A percentile compares a stretch with the other conserved stretches of the same genome.
Conservation (phyloP, 139 green algal species). For the Chlorella sp. region DNA sequence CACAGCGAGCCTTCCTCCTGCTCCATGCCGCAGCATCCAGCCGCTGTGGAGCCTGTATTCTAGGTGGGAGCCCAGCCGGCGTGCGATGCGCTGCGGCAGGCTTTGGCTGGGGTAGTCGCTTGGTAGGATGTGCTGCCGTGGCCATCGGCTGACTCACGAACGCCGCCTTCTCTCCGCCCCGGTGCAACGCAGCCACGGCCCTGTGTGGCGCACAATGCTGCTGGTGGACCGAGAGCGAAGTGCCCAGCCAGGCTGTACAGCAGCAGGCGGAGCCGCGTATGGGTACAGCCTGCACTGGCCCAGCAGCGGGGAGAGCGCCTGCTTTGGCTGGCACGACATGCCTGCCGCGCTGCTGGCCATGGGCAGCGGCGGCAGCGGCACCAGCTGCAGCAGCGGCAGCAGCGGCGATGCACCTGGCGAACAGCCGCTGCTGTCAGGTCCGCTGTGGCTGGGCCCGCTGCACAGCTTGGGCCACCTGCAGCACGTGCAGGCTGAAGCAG, state of each 20-base stretch:
- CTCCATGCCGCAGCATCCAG: not conserved
- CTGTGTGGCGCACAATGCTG: constrained; percentile 30
- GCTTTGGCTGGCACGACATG: not conserved
- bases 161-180: too few species aligned
- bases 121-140: too few species aligned
- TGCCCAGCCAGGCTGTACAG: not conserved
- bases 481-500: not conserved
- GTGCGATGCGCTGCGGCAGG: too few species aligned
- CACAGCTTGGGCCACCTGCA: constrained; percentile 8
- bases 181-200: constrained; percentile 9
- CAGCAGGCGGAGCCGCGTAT: not conserved
- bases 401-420: too few species aligned
- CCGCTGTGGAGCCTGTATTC: constrained; percentile 35
- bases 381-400: not conserved
- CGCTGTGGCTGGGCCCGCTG: constrained; percentile 23
- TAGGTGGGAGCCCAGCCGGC: not conserved
- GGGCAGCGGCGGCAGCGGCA: not conserved
- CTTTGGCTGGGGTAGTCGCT: too few species aligned
- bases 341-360: not conserved
- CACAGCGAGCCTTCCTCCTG: not conserved
- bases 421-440: constrained; percentile 9
- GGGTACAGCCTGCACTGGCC: constrained; percentile 11
- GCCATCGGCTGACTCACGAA: too few species aligned
- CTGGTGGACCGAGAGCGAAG: not conserved
- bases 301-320: constrained; percentile 7